Evolutionary conservation across 1,139 yeast species (phyloP), one percentile per base, ranked within the genome.

Genomic region (Geotrichum restrictum): DNA sequence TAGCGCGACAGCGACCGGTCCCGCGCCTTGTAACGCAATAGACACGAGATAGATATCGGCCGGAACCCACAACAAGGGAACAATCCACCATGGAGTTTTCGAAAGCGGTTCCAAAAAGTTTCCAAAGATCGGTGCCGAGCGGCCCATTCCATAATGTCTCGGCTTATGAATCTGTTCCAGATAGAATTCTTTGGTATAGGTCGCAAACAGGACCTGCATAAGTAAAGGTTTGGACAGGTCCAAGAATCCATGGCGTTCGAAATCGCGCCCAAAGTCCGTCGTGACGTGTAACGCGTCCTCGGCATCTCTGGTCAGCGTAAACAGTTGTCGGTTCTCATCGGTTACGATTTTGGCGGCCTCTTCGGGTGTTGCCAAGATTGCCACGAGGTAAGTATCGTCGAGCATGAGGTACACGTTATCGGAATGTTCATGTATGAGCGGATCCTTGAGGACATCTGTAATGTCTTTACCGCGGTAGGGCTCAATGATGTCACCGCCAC

Each of bases 121-220:
- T 53, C 91, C 91, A 67, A 85, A 85, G 47, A 85, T 64, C 4
- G 91, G 96, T 14, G 98, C 98, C 2, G 96, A 87, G 7, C n/a
- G n/a, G 7, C 97, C 97, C 62, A 83, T 78, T 59, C 88, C 88
- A 63, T 83, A 85, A 70, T 93, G 98, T 67, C 98, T 83, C 53
- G 98, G 98, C 69, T 97, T 82, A 70, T 93, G 98, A 44, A 93
- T 94, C 71, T 93, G 98, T 67, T 88, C 96, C 65, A 93, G 76
- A 69, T 93, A 93, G 65, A 93, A 93, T 48, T 87, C 95, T 68
- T 88, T 91, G 44, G 85, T 65, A 74, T 88, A 93, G 44, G 78
- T 76, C 40, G 89, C 82, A 57, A 78, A 75, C 56, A 88, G 71
- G 50, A 93, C 87, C 73, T 93, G 98, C 70, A 79, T 67, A 51